A percentile compares a stretch with the other conserved stretches of the same genome.
phyloP scores from a whole-genome alignment of 495 filamentous ascomycete species.

The Penicillium macrosclerotiorum region DNA sequence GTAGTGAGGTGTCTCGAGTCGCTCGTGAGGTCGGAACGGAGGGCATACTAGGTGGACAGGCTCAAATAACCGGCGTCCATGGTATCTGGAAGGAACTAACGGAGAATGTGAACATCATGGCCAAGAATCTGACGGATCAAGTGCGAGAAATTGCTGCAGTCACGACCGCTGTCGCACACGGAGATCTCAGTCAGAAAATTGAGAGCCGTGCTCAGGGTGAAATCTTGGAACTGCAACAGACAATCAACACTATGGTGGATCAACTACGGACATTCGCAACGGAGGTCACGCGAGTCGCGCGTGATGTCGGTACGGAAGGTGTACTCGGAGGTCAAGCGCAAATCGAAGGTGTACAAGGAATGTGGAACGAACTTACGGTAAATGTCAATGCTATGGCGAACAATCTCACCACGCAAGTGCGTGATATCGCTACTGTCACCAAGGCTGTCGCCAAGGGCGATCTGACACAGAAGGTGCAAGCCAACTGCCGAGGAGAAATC shows the following conservation, averaged over 20 bases:
- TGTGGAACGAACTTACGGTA: constrained; percentile 96
- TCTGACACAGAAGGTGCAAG: constrained; percentile 94
- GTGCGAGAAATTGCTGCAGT: constrained; percentile 97
- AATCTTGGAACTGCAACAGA: constrained; percentile 94
- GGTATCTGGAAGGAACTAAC: constrained; percentile 99
- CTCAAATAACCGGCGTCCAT: constrained; percentile 89
- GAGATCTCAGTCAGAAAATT: constrained; percentile 95
- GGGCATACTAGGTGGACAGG: constrained; percentile 94
- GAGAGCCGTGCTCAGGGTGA: constrained; percentile 91
- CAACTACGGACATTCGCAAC: constrained; percentile 96
- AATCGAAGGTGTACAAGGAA: constrained; percentile 81
- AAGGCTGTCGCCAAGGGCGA: constrained; percentile 96
- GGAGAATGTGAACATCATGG: constrained; percentile 98
- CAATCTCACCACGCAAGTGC: constrained; percentile 95
- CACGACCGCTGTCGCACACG: constrained; percentile 93
- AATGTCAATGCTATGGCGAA: constrained; percentile 99
- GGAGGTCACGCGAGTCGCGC: constrained; percentile 92
- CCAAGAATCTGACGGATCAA: constrained; percentile 76
- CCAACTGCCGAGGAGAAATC: constrained; percentile 95
- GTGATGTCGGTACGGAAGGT: constrained; percentile 97
- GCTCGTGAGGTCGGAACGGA: constrained; percentile 97
- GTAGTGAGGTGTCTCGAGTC: constrained; percentile 93
- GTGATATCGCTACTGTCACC: constrained; percentile 98
- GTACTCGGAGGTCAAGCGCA: constrained; percentile 95
- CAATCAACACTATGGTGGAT: constrained; percentile 99